Conservation (phyloP, 2,329 filamentous ascomycete species). For the Pseudogymnoascus sp. region DNA sequence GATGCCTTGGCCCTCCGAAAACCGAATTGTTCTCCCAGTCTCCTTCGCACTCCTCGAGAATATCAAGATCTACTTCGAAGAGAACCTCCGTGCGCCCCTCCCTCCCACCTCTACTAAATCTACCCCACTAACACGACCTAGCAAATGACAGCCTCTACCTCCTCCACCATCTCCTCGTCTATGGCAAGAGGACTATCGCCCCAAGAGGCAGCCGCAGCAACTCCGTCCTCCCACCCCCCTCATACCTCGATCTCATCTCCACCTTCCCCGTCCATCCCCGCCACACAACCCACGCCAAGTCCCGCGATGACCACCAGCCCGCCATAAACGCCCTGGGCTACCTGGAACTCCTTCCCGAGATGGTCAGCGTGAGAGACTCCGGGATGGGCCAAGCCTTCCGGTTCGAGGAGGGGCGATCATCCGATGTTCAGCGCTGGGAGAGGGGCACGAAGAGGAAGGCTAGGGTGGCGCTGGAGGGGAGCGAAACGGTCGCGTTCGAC, state of each 20-base stretch:
- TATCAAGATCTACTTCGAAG: slow-evolving; percentile 66
- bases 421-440: slow-evolving; percentile 20
- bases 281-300: slow-evolving; percentile 64
- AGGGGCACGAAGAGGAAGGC: slow-evolving; percentile 21
- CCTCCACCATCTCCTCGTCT: slow-evolving; percentile 53
- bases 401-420: slow-evolving; percentile 35
- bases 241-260: slow-evolving; percentile 67
- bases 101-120: not conserved
- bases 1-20: slow-evolving; percentile 24
- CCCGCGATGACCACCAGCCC: slow-evolving; percentile 35
- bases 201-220: slow-evolving; percentile 22
- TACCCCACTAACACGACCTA: slow-evolving; percentile 22
- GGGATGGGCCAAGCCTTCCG: slow-evolving; percentile 26
- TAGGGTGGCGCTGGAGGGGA: slow-evolving; percentile 29
- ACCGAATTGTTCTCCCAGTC: slow-evolving; percentile 47
- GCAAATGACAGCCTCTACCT: slow-evolving; percentile 54
- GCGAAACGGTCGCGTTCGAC: slow-evolving; percentile 30
- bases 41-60: slow-evolving; percentile 58
- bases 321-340: not conserved
- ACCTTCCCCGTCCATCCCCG: slow-evolving; percentile 76
- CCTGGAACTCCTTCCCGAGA: not conserved
- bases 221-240: slow-evolving; percentile 48
- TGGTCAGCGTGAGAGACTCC: not conserved
- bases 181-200: slow-evolving; percentile 31
- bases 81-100: slow-evolving; percentile 30